Conservation (phyloP, 2,329 filamentous ascomycete genomes). For the Ramichloridium luteum region DNA sequence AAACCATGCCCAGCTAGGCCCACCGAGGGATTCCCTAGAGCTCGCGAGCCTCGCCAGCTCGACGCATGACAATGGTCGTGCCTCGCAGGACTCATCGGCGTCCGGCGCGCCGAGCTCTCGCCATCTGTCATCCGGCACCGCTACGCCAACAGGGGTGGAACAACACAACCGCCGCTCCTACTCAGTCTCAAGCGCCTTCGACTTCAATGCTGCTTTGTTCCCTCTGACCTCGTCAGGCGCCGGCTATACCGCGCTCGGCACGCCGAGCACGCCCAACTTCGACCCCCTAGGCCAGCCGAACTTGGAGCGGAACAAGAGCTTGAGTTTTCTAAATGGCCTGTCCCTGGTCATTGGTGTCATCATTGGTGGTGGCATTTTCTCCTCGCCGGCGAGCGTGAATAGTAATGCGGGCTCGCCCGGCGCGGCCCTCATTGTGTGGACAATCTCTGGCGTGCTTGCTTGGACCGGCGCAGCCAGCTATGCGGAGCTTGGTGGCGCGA, state of each 20-base stretch:
- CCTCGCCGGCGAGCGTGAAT: constrained; percentile 85
- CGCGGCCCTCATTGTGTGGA: constrained; percentile 82
- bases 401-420: constrained; percentile 82
- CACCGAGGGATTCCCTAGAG: constrained; percentile 81
- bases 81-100: constrained; percentile 60
- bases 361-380: constrained; percentile 94
- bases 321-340: constrained; percentile 88
- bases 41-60: constrained; percentile 88
- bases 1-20: no score
- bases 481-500: constrained; percentile 88
- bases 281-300: constrained; percentile 38
- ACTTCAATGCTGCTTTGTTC: constrained; percentile 87
- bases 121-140: constrained; percentile 74
- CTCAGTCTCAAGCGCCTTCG: constrained; percentile 85
- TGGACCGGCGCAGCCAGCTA: constrained; percentile 96
- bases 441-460: constrained; percentile 76
- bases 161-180: constrained; percentile 43
- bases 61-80: constrained; percentile 45
- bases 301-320: constrained; percentile 85
- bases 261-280: constrained; percentile 48
- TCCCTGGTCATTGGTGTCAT: constrained; percentile 85
- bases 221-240: constrained; percentile 69
- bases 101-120: constrained; percentile 81
- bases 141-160: constrained; percentile 4
- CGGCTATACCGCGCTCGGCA: constrained; percentile 72